phyloP scores from a whole-genome alignment of 208 protist genomes.

The Trypanosoma platydactyli region DNA sequence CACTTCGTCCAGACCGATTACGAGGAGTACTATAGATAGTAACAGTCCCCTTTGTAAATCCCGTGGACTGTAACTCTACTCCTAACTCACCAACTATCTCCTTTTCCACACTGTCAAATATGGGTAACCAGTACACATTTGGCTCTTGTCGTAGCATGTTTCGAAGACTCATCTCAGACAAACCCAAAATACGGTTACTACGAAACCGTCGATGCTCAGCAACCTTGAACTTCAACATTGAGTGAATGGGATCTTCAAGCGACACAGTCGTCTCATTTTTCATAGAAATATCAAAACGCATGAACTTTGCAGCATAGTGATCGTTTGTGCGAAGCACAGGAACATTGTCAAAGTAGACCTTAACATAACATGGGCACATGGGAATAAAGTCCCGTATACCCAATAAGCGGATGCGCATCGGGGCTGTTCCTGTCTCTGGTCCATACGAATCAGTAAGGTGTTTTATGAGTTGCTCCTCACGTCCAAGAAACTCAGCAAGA shows the following conservation, averaged over 20 bases:
- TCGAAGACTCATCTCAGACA: conserved; percentile 50
- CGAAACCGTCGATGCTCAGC: conserved; percentile 41
- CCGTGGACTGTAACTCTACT: conserved; percentile 69
- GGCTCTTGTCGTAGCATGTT: conserved; percentile 57
- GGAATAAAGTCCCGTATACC: conserved; percentile 51
- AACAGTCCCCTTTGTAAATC: conserved; percentile 57
- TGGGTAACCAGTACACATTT: conserved; percentile 70
- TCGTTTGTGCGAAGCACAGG: conserved; percentile 56
- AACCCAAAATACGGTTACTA: conserved; percentile 39
- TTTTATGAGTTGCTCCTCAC: conserved; percentile 40
- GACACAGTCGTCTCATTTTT: conserved; percentile 62
- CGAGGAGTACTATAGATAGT: conserved; percentile 37
- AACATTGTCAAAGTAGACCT: conserved; percentile 57
- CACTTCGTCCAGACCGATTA: conserved; percentile 3
- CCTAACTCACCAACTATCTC: conserved; percentile 46
- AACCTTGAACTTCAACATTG: conserved; percentile 57
- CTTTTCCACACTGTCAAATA: conserved; percentile 30
- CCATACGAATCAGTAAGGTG: conserved; percentile 28
- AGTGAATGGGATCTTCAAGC: conserved; percentile 45
- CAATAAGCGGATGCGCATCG: conserved; percentile 70
- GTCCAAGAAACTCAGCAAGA: conserved; percentile 41
- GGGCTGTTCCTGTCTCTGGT: conserved; percentile 39
- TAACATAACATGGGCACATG: conserved; percentile 59
- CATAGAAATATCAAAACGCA: conserved; percentile 55
- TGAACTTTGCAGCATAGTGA: conserved; percentile 27